Conservation (phyloP, 116 monocot genomes). For the Posidonia oceanica region DNA sequence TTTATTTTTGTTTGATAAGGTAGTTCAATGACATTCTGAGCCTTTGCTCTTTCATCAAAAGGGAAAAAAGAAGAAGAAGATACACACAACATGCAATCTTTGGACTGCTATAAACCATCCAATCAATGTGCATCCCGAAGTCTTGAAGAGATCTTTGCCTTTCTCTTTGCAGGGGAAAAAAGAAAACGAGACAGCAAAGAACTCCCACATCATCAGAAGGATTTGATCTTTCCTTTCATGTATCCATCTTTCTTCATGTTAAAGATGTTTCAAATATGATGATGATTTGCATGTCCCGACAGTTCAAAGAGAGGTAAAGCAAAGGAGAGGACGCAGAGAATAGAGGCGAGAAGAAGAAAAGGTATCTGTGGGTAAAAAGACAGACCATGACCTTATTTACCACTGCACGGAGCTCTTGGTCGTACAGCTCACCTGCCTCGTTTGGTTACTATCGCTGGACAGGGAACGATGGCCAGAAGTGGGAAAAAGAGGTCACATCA, state of each 20-base stretch:
- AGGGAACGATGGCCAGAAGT: conserved; percentile 3
- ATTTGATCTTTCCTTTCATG: neutral
- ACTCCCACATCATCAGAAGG: neutral
- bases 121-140: neutral
- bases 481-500: neutral
- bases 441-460: conserved; percentile 15
- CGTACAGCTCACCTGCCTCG: conserved; percentile 7
- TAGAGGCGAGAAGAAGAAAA: neutral
- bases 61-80: too few species aligned
- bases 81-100: too few species aligned
- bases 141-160: neutral
- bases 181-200: neutral
- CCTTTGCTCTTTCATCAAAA: too few species aligned
- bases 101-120: neutral
- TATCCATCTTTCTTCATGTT: conserved; percentile 2
- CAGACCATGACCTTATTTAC: conserved; percentile 4
- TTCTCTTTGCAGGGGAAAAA: neutral
- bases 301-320: neutral
- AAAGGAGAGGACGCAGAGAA: neutral
- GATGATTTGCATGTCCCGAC: too few species aligned
- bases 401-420: neutral
- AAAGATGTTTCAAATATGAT: conserved; percentile 3
- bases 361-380: neutral
- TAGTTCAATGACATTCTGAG: too few species aligned
- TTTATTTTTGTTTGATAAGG: too few species aligned